These are phyloP conservation scores for Nidula niveotomentosa DNA, from an alignment of 1,284 basidiomycete genomes.

Conservation along the genomic window DNA sequence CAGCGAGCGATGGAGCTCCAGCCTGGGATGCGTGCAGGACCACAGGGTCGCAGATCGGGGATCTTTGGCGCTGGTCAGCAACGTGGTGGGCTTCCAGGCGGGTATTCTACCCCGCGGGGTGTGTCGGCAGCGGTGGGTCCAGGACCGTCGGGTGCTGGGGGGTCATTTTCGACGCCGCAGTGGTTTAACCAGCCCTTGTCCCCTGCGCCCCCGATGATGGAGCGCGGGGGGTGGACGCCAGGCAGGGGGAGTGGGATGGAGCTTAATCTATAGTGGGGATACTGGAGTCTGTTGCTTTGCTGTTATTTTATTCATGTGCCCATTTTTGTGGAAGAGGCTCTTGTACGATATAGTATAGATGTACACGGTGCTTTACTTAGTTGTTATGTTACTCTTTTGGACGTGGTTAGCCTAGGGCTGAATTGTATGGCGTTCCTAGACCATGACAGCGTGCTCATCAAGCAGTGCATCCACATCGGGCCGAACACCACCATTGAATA, in stretches of 20 bases:
- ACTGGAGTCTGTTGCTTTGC: constrained; percentile 1
- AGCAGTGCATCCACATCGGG: too few species aligned
- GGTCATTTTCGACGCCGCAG: too few species aligned
- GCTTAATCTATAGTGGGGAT: constrained; percentile 24
- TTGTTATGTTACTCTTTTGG: too few species aligned
- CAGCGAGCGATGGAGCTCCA: constrained; percentile 50
- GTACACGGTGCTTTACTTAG: too few species aligned
- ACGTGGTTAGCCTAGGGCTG: too few species aligned
- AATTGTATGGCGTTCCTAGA: too few species aligned
- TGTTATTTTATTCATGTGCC: not conserved
- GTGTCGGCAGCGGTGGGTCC: constrained; percentile 17
- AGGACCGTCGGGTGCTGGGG: constrained; percentile 25
- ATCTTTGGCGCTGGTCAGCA: constrained; percentile 39
- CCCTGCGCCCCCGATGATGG: constrained; percentile 26
- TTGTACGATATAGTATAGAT: too few species aligned
- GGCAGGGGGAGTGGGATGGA: constrained; percentile 31
- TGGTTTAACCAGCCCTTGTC: constrained; percentile 22
- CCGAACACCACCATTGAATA: too few species aligned
- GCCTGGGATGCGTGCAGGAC: constrained; percentile 43
- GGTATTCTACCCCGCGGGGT: constrained; percentile 25
- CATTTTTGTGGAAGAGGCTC: too few species aligned
- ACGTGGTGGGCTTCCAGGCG: constrained; percentile 29
- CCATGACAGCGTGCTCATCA: too few species aligned
- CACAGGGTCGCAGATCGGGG: constrained; percentile 44
- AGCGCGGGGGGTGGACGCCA: constrained; percentile 34